Conservation (phyloP, 805 yeast genomes). For the Ogataea populi-albae region DNA sequence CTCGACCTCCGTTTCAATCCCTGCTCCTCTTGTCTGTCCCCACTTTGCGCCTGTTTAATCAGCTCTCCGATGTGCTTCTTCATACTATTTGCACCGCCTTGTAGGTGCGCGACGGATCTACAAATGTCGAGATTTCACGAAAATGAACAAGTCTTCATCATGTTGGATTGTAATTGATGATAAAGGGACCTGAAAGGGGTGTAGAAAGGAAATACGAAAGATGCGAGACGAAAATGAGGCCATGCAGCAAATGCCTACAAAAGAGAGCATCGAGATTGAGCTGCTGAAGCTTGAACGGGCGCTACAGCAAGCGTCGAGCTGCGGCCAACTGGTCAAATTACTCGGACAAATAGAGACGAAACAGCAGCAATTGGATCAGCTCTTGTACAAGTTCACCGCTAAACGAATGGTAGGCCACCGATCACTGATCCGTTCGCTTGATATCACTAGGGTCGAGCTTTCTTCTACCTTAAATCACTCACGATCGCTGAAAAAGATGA, state of each 20-base stretch:
- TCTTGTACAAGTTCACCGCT: conserved; percentile 21
- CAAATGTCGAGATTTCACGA: no score
- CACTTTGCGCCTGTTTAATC: no score
- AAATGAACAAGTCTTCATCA: no score
- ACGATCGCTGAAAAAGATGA: conserved; percentile 49
- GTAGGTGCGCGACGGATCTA: no score
- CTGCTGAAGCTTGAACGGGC: conserved; percentile 20
- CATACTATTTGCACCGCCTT: no score
- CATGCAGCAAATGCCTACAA: conserved; percentile 13
- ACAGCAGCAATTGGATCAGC: conserved; percentile 26
- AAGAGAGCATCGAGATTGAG: conserved; percentile 22
- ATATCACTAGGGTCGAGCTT: conserved; percentile 60
- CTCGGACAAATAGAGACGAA: conserved; percentile 23
- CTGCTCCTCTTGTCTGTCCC: no score
- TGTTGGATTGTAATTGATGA: no score
- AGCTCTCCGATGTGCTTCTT: no score
- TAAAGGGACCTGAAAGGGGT: no score
- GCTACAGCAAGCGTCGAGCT: conserved; percentile 23
- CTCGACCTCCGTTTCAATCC: no score
- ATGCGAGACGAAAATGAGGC: conserved; percentile 1
- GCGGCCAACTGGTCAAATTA: conserved; percentile 24
- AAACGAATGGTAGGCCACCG: conserved; percentile 38
- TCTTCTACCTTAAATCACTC: conserved; percentile 58
- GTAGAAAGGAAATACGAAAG: no score
- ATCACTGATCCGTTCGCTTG: conserved; percentile 44